Percentiles rank a stretch among this genome's conserved stretches.
Conservation (phyloP, 495 filamentous ascomycete genomes). For the Niebla homalea region DNA sequence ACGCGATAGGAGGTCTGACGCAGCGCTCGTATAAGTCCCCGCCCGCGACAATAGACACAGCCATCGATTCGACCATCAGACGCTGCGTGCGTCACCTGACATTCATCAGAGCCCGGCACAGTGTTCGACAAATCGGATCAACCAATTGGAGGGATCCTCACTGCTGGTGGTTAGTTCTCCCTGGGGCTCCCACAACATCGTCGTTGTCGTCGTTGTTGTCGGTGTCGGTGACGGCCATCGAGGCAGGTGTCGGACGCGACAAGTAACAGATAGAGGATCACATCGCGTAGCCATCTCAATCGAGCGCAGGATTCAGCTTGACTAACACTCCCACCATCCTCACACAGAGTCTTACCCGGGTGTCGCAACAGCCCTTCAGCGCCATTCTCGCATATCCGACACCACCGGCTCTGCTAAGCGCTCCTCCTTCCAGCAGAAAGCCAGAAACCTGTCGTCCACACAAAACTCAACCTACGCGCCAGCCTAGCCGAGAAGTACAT, state of each 20-base stretch:
- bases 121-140: conserved; percentile 5
- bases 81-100: conserved; percentile 11
- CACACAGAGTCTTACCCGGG: conserved; percentile 4
- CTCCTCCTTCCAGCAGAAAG: conserved; percentile 6
- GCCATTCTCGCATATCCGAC: conserved; percentile 14
- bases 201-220: background rate
- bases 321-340: background rate
- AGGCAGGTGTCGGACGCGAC: conserved; percentile 7
- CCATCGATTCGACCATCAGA: conserved; percentile 3
- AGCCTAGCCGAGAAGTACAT: background rate
- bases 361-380: conserved; percentile 16
- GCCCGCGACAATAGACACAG: background rate
- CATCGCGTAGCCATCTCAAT: conserved; percentile 6
- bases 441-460: conserved; percentile 4
- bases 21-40: background rate
- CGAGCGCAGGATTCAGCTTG: too few relatives aligned
- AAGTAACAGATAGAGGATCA: conserved; percentile 7
- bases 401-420: conserved; percentile 14
- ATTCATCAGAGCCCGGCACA: conserved; percentile 3
- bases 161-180: too few relatives aligned
- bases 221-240: too few relatives aligned
- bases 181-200: background rate
- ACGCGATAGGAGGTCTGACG: background rate
- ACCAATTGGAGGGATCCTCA: conserved; percentile 4
- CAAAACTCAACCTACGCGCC: conserved; percentile 18